Percentiles rank a stretch among this genome's conserved stretches.
Conservation (phyloP, 1,284 basidiomycete species). For the Fereydounia khargensis region DNA sequence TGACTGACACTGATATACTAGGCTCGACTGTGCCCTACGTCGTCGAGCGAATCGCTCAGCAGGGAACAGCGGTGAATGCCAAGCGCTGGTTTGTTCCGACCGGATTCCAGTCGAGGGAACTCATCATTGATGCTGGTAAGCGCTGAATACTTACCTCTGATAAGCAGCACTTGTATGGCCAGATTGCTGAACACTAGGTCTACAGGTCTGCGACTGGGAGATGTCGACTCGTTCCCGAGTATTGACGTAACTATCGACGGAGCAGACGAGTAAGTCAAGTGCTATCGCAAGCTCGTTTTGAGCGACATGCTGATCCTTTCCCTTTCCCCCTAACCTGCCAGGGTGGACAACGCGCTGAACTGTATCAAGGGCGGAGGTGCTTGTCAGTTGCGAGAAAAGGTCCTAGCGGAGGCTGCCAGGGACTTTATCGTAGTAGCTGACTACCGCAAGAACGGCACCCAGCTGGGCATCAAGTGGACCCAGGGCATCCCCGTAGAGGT, state of each 20-base stretch:
- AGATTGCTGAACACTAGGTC: no score
- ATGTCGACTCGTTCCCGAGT: conserved; percentile 69
- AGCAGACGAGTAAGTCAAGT: conserved; percentile 75
- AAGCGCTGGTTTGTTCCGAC: conserved; percentile 59
- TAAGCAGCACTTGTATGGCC: neutral
- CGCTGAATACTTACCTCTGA: no score
- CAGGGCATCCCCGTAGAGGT: conserved; percentile 94
- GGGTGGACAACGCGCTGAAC: conserved; percentile 83
- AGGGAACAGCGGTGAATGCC: conserved; percentile 74
- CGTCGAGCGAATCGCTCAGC: conserved; percentile 86
- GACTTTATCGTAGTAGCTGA: conserved; percentile 89
- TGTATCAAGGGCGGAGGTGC: conserved; percentile 97
- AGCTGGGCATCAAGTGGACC: conserved; percentile 78
- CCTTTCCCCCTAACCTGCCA: conserved; percentile 50
- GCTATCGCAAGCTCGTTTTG: no score
- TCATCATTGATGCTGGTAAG: conserved; percentile 72
- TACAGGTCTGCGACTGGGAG: conserved; percentile 72
- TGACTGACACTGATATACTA: conserved; percentile 2
- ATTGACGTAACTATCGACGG: conserved; percentile 97
- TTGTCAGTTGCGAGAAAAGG: conserved; percentile 94
- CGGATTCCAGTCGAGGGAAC: conserved; percentile 92
- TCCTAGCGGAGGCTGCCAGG: conserved; percentile 87
- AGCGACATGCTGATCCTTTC: no score
- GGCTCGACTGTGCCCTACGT: conserved; percentile 97
- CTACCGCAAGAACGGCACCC: conserved; percentile 74